Base-by-base conservation (phyloP, 1,284 basidiomycete species). In the Pholiota adiposa region DNA sequence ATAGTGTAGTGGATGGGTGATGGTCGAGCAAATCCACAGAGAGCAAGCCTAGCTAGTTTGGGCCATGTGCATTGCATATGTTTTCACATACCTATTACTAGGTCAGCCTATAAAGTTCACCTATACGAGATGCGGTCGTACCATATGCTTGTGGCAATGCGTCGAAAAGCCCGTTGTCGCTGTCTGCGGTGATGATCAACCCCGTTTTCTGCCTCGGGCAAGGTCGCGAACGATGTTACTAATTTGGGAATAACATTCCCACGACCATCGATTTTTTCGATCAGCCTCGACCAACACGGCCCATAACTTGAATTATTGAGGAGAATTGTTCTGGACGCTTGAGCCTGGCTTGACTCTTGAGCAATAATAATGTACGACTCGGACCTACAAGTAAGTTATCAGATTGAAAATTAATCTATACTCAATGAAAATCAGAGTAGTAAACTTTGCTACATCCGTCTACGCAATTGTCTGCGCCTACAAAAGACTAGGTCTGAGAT, bases 61-160 rank as follows among this genome's bases (percentile, higher is more conserved):
- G 76, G 79, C 80, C 78, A 80, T 74, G 74, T 79, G 79, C 85
- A 86, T 87, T 75, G 84, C 86, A 88, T 87, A 64, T 80, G 77
- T 80, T 73, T 71, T 77, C 69, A 80, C 82, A 84, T 85, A 69
- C 76, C 83, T 79, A 59, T 14, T 9, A 34, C 21, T n/a, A n/a
- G 25, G 44, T 46, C 14, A 46, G 44, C 11, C 8, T 23, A 25
- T 46, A n/a, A n/a, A n/a, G n/a, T n/a, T n/a, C n/a, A n/a, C n/a
- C 29, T 31, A 5, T 31, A 4, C 11, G 29, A 11, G 5, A 31
- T 31, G 29, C 11, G 29, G 12, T 46, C 48, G 6, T 19, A 50
- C 48, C 48, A 50, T 50, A 18, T 29, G 46, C 27, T 31, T 48
- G 25, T 29, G 16, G 52, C 23, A 31, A 44, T 27, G 40, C 29